A percentile compares a stretch with the other conserved stretches of the same genome.
These are phyloP conservation scores for Fremontodendron californicum DNA, from an alignment of 345 rosid species.

Conservation along the genomic window DNA sequence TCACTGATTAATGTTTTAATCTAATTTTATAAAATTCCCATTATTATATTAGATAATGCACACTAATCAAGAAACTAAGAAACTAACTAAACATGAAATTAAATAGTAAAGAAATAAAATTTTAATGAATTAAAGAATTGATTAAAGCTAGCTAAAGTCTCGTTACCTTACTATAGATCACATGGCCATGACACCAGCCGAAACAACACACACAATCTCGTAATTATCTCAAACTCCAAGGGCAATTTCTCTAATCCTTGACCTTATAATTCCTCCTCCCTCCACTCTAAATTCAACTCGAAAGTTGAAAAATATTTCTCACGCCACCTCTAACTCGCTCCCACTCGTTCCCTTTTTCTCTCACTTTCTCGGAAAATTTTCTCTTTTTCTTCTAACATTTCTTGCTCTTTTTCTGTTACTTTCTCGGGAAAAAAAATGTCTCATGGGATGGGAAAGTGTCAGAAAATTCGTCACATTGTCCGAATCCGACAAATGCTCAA, in stretches of 20 bases:
- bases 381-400: neutral
- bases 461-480: conserved; percentile 66
- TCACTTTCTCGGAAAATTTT: conserved; percentile 15
- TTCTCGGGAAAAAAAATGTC: conserved; percentile 19
- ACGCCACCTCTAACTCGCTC: neutral
- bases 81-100: neutral
- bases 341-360: conserved; percentile 8
- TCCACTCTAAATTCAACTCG: neutral
- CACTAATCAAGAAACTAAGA: neutral
- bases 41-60: neutral
- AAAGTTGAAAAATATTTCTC: neutral
- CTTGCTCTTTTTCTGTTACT: neutral
- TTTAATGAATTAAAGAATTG: neutral
- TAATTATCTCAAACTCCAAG: conserved; percentile 13
- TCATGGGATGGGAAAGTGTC: conserved; percentile 35
- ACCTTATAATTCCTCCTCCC: conserved; percentile 4
- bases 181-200: conserved; percentile 11
- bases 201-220: conserved; percentile 21
- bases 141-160: neutral
- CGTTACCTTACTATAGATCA: neutral
- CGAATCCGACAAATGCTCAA: conserved; percentile 75
- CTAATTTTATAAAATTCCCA: neutral
- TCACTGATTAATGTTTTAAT: neutral
- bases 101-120: neutral
- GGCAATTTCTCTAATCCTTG: neutral